Percentiles rank a stretch among this genome's conserved stretches.
Conservation (phyloP, 306 rosid genomes). For the Senna tora region DNA sequence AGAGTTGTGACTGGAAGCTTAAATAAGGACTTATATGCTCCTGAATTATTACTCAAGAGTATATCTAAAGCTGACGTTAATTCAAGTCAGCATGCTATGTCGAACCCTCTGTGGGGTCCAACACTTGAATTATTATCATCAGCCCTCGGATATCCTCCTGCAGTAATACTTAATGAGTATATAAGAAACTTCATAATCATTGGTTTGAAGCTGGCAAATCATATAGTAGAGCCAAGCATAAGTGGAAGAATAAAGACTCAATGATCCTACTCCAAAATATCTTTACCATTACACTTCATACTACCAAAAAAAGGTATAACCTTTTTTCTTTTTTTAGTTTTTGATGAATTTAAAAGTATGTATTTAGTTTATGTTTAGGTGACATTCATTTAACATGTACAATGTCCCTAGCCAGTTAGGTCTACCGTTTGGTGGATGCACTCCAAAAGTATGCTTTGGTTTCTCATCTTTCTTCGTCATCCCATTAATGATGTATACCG, state of each 20-base stretch:
- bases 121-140: background rate
- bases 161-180: background rate
- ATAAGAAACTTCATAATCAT: background rate
- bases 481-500: conserved; percentile 67
- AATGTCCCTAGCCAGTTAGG: conserved; percentile 58
- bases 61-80: background rate
- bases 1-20: background rate
- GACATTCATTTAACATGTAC: conserved; percentile 28
- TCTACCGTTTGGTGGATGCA: conserved; percentile 55
- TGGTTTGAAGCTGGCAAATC: conserved; percentile 7
- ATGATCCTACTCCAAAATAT: conserved; percentile 23
- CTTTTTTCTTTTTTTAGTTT: too few relatives aligned
- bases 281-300: conserved; percentile 16
- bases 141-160: background rate
- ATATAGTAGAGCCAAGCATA: conserved; percentile 13
- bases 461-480: conserved; percentile 49
- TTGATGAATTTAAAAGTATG: conserved; percentile 25
- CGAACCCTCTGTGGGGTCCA: background rate
- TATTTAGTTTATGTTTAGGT: conserved; percentile 35
- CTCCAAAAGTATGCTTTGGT: conserved; percentile 47
- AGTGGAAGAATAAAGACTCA: conserved; percentile 32
- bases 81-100: background rate
- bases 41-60: background rate
- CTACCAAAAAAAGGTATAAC: conserved; percentile 27
- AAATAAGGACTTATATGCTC: background rate